Evolutionary conservation across 768 basidiomycete genomes (phyloP).

Genomic region (Coprinellus micaceus): DNA sequence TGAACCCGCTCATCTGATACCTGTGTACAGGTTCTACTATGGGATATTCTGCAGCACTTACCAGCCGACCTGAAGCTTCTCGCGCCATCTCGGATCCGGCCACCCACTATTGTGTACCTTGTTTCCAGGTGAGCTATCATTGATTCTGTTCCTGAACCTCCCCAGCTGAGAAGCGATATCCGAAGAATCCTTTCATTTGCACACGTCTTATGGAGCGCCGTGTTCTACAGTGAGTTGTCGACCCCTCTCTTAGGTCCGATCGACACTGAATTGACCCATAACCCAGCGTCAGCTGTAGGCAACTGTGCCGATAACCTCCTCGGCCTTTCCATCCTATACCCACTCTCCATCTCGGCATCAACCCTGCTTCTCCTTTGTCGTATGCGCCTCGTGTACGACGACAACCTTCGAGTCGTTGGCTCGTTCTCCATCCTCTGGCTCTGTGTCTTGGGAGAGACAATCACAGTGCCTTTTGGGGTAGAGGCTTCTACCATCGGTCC

Average conservation of each 20-base stretch:
- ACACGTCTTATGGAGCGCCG: constrained; percentile 13
- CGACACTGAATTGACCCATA: background rate
- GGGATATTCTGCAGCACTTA: constrained; percentile 26
- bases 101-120: constrained; percentile 22
- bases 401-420: constrained; percentile 16
- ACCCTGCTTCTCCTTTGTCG: constrained; percentile 29
- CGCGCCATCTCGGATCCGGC: constrained; percentile 11
- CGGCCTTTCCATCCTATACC: constrained; percentile 18
- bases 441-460: constrained; percentile 20
- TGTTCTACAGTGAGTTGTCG: constrained; percentile 19
- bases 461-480: constrained; percentile 23
- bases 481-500: constrained; percentile 18
- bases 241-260: background rate
- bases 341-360: constrained; percentile 17
- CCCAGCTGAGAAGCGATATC: background rate
- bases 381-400: constrained; percentile 21
- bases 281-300: constrained; percentile 14
- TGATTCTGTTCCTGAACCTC: background rate
- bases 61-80: constrained; percentile 20
- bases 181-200: constrained; percentile 10
- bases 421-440: constrained; percentile 31
- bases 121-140: constrained; percentile 18
- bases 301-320: constrained; percentile 13
- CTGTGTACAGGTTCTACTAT: constrained; percentile 20
- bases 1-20: background rate